A percentile compares a stretch with the other conserved stretches of the same genome.
phyloP scores from a whole-genome alignment of 179 eudicot species.

The Gypsophila paniculata region DNA sequence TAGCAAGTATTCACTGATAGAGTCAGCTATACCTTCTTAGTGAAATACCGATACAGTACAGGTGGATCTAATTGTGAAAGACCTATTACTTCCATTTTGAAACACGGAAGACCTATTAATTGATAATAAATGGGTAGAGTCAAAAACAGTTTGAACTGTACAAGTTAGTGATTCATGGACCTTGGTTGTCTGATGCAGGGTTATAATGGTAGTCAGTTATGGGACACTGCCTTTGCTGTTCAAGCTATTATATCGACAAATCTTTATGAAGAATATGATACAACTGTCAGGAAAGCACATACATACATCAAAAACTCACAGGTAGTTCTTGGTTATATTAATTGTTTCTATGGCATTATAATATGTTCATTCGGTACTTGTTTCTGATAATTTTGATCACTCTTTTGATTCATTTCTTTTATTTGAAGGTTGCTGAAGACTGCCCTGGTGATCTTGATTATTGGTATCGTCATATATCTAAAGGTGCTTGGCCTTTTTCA shows the following conservation, averaged over 20 bases:
- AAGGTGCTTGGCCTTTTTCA: slow-evolving; percentile 58
- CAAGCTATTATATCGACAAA: slow-evolving; percentile 69
- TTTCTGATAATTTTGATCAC: slow-evolving; percentile 1
- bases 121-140: background rate
- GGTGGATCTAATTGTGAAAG: slow-evolving; percentile 11
- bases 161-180: background rate
- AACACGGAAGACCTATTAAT: background rate
- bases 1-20: no score
- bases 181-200: slow-evolving; percentile 36
- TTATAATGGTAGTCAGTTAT: slow-evolving; percentile 44
- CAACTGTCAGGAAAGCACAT: slow-evolving; percentile 65
- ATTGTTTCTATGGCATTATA: background rate
- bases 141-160: no score
- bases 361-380: slow-evolving; percentile 5
- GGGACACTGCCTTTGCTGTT: slow-evolving; percentile 78
- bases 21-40: background rate
- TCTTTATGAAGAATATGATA: slow-evolving; percentile 56
- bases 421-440: slow-evolving; percentile 36
- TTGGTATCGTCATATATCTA: slow-evolving; percentile 54
- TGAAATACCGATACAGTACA: background rate
- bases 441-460: slow-evolving; percentile 46
- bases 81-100: background rate
- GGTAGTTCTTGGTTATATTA: slow-evolving; percentile 17
- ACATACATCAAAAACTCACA: slow-evolving; percentile 43
- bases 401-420: slow-evolving; percentile 17